Evolutionary conservation across 2,329 filamentous ascomycete species (phyloP).

Genomic region (Claviceps sp.): DNA sequence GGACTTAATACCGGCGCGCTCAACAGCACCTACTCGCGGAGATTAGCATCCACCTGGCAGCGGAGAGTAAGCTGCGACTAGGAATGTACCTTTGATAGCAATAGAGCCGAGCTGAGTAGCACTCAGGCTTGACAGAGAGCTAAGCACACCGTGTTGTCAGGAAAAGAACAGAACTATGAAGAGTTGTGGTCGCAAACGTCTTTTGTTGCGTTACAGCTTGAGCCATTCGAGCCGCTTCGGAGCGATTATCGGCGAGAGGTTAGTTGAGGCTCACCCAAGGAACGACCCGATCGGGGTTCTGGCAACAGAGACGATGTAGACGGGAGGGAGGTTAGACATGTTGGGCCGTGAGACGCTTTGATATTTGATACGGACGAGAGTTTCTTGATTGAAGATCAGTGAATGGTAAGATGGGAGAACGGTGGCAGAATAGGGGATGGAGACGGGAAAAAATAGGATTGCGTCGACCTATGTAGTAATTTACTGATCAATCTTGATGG

Average conservation of each 20-base stretch:
- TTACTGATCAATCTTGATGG: neutral
- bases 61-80: neutral
- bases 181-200: neutral
- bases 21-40: constrained; percentile 50
- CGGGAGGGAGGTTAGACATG: constrained; percentile 47
- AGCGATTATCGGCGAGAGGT: constrained; percentile 1
- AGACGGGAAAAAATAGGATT: neutral
- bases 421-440: neutral
- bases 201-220: neutral
- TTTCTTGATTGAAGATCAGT: neutral
- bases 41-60: neutral
- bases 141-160: constrained; percentile 22
- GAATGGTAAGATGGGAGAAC: neutral
- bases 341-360: neutral
- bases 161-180: neutral
- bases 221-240: neutral
- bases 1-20: constrained; percentile 76
- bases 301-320: constrained; percentile 90
- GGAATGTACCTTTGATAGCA: constrained; percentile 70
- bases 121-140: constrained; percentile 75
- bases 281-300: constrained; percentile 91
- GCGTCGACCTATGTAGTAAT: neutral
- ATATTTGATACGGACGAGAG: neutral
- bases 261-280: constrained; percentile 51
- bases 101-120: constrained; percentile 78